Evolutionary conservation across 176 grass and related monocot genomes (phyloP).

Genomic region (Carex parvula): DNA sequence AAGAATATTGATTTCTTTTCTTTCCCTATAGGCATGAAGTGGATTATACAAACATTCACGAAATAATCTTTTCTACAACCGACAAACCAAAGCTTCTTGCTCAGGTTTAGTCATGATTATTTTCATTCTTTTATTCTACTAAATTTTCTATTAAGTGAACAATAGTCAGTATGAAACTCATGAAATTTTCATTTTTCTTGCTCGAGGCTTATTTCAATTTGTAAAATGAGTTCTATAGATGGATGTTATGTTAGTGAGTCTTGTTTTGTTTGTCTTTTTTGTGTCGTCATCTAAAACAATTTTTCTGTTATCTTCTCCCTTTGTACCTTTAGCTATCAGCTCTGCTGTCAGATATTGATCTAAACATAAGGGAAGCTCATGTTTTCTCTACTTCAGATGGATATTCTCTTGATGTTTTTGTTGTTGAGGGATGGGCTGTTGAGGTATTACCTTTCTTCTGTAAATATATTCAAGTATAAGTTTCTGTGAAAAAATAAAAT

Average conservation of each 20-base stretch:
- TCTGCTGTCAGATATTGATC: conserved; percentile 88
- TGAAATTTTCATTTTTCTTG: no score
- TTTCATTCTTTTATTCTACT: conserved; percentile 15
- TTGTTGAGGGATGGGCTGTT: conserved; percentile 90
- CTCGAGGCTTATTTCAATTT: not conserved
- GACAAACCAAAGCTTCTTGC: conserved; percentile 99
- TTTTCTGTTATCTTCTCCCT: conserved; percentile 9
- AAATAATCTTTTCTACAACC: conserved; percentile 85
- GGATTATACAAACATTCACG: conserved; percentile 62
- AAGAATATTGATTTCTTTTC: conserved; percentile 10
- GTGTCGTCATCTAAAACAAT: conserved; percentile 19
- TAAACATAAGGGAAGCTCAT: conserved; percentile 98
- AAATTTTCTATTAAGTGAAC: conserved; percentile 17
- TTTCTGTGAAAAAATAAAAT: not conserved
- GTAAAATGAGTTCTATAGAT: not conserved
- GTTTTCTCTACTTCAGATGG: conserved; percentile 89
- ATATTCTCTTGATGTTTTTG: conserved; percentile 96
- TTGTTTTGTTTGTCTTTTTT: not conserved
- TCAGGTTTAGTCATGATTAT: conserved; percentile 50
- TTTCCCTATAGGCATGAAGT: conserved; percentile 61
- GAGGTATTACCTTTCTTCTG: conserved; percentile 45
- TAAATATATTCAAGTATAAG: not conserved
- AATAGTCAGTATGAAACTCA: not conserved
- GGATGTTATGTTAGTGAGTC: not conserved
- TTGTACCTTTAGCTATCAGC: conserved; percentile 63